Percentiles rank a stretch among this genome's conserved stretches.
These are phyloP conservation scores for Mucor piriformis DNA, from an alignment of 371 early-diverging fungal genomes.

Conservation along the genomic window DNA sequence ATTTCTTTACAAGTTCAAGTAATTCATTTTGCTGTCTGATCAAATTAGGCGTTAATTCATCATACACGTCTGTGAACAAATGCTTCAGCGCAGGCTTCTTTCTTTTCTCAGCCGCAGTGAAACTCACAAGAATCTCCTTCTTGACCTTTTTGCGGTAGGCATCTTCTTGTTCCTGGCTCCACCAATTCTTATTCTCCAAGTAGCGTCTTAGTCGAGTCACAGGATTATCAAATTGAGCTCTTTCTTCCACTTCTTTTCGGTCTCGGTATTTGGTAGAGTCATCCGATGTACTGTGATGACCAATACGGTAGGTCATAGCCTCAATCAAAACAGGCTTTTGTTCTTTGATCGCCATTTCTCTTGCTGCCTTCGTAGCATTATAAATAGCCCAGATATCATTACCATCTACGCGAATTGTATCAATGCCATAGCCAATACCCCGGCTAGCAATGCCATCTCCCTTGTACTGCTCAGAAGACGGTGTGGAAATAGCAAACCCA, in stretches of 20 bases:
- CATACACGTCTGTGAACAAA: slow-evolving; percentile 95
- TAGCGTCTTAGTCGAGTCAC: slow-evolving; percentile 88
- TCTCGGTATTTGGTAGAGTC: slow-evolving; percentile 92
- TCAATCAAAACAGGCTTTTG: slow-evolving; percentile 93
- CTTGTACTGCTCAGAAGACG: slow-evolving; percentile 91
- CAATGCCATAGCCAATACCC: slow-evolving; percentile 97
- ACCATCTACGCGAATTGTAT: slow-evolving; percentile 96
- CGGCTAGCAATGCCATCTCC: slow-evolving; percentile 96
- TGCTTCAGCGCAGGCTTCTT: slow-evolving; percentile 86
- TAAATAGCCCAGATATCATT: slow-evolving; percentile 98
- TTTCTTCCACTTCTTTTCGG: slow-evolving; percentile 85
- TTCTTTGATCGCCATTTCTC: slow-evolving; percentile 78
- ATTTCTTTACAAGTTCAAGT: slow-evolving; percentile 75
- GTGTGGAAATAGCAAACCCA: slow-evolving; percentile 98
- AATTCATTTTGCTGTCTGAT: slow-evolving; percentile 81
- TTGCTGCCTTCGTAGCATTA: slow-evolving; percentile 86
- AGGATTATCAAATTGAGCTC: slow-evolving; percentile 83
- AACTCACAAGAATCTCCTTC: slow-evolving; percentile 75
- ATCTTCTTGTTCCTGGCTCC: slow-evolving; percentile 82
- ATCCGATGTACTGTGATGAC: slow-evolving; percentile 97
- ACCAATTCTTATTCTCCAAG: slow-evolving; percentile 83
- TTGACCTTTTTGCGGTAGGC: slow-evolving; percentile 59
- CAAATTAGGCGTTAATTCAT: slow-evolving; percentile 77
- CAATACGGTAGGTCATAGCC: slow-evolving; percentile 96
- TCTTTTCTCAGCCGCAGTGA: slow-evolving; percentile 82